Evolutionary conservation across 805 yeast species (phyloP).

Genomic region (Brettanomyces anomalus): DNA sequence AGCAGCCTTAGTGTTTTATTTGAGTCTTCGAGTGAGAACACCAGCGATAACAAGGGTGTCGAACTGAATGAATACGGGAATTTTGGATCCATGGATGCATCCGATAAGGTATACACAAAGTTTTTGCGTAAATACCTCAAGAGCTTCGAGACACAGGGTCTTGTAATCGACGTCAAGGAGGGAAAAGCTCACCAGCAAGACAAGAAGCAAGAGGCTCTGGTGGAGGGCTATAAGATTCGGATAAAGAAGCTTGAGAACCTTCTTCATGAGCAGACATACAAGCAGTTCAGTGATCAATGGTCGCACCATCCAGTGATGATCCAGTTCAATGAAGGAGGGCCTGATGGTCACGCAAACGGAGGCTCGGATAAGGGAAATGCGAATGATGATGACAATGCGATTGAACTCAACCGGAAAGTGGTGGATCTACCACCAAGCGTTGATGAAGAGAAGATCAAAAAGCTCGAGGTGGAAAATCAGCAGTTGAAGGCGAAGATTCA

Average conservation of each 20-base stretch:
- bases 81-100: conserved; percentile 23
- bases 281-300: conserved; percentile 36
- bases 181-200: conserved; percentile 17
- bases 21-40: no score
- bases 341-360: conserved; percentile 1
- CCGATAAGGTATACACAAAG: conserved; percentile 27
- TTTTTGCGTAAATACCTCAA: conserved; percentile 36
- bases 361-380: neutral
- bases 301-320: conserved; percentile 10
- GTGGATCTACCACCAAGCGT: conserved; percentile 23
- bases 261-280: conserved; percentile 63
- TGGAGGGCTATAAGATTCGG: conserved; percentile 59
- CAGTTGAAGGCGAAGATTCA: conserved; percentile 10
- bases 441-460: conserved; percentile 15
- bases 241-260: conserved; percentile 71
- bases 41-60: neutral
- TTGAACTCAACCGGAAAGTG: conserved; percentile 16
- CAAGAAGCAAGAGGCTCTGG: conserved; percentile 25
- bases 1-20: conserved; percentile 9
- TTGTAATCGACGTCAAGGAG: conserved; percentile 25
- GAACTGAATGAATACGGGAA: conserved; percentile 8
- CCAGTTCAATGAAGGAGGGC: conserved; percentile 5
- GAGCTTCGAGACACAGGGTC: conserved; percentile 32
- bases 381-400: conserved; percentile 5
- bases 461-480: conserved; percentile 17